A percentile compares a stretch with the other conserved stretches of the same genome.
Conservation (phyloP, 2,329 filamentous ascomycete genomes). For the Penicillium italicum region DNA sequence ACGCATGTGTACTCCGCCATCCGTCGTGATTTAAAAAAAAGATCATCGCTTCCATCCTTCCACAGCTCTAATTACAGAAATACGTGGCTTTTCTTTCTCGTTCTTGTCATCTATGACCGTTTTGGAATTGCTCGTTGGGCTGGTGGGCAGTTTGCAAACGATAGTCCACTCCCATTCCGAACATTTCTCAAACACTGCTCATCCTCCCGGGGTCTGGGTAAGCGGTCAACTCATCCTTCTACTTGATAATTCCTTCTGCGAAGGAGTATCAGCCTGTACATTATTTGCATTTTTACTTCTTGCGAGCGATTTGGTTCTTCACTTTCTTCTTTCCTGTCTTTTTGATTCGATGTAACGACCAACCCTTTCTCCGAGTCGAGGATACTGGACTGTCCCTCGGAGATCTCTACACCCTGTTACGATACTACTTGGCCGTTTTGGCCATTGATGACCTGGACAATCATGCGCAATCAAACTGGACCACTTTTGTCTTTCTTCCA, state of each 20-base stretch:
- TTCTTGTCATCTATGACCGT: conserved; percentile 11
- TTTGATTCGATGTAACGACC: neutral
- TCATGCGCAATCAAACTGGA: neutral
- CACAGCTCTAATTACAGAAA: neutral
- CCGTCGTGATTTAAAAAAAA: too few species aligned
- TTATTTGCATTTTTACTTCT: conserved; percentile 1
- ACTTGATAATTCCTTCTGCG: conserved; percentile 5
- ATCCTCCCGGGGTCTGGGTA: neutral
- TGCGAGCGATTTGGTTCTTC: conserved; percentile 3
- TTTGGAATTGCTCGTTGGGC: conserved; percentile 10
- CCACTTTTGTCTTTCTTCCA: neutral
- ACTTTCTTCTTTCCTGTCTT: neutral
- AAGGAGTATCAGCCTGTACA: conserved; percentile 10
- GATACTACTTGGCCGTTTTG: conserved; percentile 9
- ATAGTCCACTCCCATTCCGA: conserved; percentile 13
- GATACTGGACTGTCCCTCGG: conserved; percentile 3
- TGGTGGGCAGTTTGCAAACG: conserved; percentile 17
- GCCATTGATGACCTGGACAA: conserved; percentile 10
- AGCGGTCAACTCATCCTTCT: neutral
- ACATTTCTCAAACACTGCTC: neutral
- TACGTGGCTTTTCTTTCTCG: neutral
- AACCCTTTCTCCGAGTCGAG: conserved; percentile 3
- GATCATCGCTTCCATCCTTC: neutral
- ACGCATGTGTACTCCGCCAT: neutral
- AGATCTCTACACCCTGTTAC: conserved; percentile 7